phyloP scores from a whole-genome alignment of 2,329 filamentous ascomycete genomes.

The Bipolaris gigantea region DNA sequence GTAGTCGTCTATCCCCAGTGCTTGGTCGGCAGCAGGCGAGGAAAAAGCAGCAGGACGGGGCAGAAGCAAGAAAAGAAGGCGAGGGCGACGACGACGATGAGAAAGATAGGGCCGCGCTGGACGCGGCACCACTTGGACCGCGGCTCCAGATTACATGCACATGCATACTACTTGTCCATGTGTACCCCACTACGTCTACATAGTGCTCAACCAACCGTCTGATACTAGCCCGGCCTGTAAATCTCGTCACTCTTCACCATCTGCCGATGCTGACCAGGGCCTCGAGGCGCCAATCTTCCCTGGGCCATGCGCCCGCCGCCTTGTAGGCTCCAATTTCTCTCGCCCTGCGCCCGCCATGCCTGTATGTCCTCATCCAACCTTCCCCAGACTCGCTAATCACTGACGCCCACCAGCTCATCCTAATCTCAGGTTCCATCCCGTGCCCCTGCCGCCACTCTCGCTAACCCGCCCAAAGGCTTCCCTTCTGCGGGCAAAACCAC shows the following conservation, averaged over 20 bases:
- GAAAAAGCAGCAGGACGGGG: conserved; percentile 6
- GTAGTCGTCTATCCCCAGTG: too few species aligned
- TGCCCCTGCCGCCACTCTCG: conserved; percentile 23
- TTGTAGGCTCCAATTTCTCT: conserved; percentile 2
- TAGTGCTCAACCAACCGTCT: not conserved
- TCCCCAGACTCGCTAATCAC: conserved; percentile 11
- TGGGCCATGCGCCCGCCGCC: conserved; percentile 8
- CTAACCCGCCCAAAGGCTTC: conserved; percentile 63
- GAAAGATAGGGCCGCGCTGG: not conserved
- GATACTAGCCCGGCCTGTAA: conserved; percentile 13
- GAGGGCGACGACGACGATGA: too few species aligned
- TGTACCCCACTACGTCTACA: too few species aligned
- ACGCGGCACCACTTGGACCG: conserved; percentile 14
- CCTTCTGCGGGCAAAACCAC: conserved; percentile 66
- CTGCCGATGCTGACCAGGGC: conserved; percentile 24
- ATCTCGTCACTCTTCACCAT: conserved; percentile 23
- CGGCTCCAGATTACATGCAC: conserved; percentile 13
- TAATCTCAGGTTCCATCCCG: conserved; percentile 51
- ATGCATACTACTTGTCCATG: too few species aligned
- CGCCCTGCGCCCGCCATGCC: conserved; percentile 25
- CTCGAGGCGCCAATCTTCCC: conserved; percentile 15
- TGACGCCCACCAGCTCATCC: conserved; percentile 55
- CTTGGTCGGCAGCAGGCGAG: conserved; percentile 6
- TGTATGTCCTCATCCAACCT: conserved; percentile 25
- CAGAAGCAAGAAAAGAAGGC: conserved; percentile 1